Evolutionary conservation across 2,329 filamentous ascomycete genomes (phyloP).

Genomic region (Tolypocladium cylindrosporum): DNA sequence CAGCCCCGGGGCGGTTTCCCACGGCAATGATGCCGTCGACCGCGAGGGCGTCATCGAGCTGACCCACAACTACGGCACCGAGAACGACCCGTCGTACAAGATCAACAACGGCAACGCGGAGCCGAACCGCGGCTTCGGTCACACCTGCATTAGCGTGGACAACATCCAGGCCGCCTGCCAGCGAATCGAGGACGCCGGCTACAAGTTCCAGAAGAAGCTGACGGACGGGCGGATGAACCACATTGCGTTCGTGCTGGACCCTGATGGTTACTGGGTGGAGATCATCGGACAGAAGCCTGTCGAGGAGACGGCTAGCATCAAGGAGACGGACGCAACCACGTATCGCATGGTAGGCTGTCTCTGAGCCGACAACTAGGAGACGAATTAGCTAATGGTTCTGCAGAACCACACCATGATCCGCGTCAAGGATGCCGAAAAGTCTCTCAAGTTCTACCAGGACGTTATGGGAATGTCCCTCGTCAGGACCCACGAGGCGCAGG

Average conservation of each 20-base stretch:
- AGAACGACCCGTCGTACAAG: slow-evolving; percentile 70
- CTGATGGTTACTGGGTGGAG: slow-evolving; percentile 82
- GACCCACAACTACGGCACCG: slow-evolving; percentile 78
- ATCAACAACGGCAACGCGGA: slow-evolving; percentile 87
- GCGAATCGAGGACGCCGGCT: slow-evolving; percentile 80
- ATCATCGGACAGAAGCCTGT: slow-evolving; percentile 63
- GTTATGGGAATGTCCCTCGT: slow-evolving; percentile 80
- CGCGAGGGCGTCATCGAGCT: slow-evolving; percentile 87
- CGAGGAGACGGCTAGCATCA: slow-evolving; percentile 62
- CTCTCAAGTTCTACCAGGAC: slow-evolving; percentile 73
- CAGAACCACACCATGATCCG: slow-evolving; percentile 91
- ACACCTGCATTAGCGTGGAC: slow-evolving; percentile 75
- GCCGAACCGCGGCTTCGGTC: slow-evolving; percentile 73
- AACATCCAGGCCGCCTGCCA: slow-evolving; percentile 84
- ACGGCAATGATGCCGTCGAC: slow-evolving; percentile 63
- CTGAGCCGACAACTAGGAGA: not conserved
- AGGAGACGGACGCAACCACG: slow-evolving; percentile 59
- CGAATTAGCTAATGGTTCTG: not conserved
- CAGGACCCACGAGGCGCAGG: slow-evolving; percentile 59
- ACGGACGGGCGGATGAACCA: slow-evolving; percentile 76
- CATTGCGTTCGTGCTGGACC: slow-evolving; percentile 86
- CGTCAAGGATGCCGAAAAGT: slow-evolving; percentile 70
- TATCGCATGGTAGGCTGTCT: slow-evolving; percentile 55
- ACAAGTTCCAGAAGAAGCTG: slow-evolving; percentile 91
- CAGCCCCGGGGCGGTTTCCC: slow-evolving; percentile 61